Base-by-base conservation (phyloP, 2,329 filamentous ascomycete species). In the Scedosporium apiospermum region DNA sequence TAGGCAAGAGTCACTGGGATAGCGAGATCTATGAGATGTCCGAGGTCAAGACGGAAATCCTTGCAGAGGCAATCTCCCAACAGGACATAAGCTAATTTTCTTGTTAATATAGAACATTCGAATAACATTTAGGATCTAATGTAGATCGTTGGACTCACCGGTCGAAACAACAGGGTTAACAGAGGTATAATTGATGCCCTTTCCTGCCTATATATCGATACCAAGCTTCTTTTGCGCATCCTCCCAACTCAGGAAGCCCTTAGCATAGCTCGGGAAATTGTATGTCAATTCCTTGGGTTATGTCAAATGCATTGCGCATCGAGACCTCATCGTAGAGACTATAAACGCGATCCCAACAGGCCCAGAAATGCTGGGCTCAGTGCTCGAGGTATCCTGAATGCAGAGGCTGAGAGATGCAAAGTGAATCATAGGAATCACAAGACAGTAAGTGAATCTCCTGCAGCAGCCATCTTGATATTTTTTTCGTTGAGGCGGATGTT, bases 1-100 rank as follows among this genome's bases (percentile, higher is more conserved):
- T 93, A 90, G 62, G 92, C 81, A 64, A 95, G 75, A 5, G 88
- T 87, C 16, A 95, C 82, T 10, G 85, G 86, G 18, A 91, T 82
- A 14, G 86, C 87, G 1, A 76, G 78, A 21, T 82, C 77, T 61
- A 90, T 76, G 23, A 90, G 80, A 14, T 78, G 74, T 61, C 86
- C 85, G 14, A 90, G 77, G 49, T 69, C 34, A 7, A 58, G 41
- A 12, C 53, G 61, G 42, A 58, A 62, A 53, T 58, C 61, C 30
- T 62, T 58, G 12, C 30, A 41, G 41, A 62, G 61, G 23, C 27
- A 62, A 21, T 62, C 53, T 23, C 61, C 61, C 6, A 53, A 62
- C 12, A 7, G 6, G 6, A 49, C 38, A 26, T 21, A 62, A 14
- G 12, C 61, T 62, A 42, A 42, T n/a, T 5, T 16, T 34, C 7